A percentile compares a stretch with the other conserved stretches of the same genome.
These are phyloP conservation scores for Fusarium aywerte DNA, from an alignment of 2,329 filamentous ascomycete genomes.

Conservation along the genomic window DNA sequence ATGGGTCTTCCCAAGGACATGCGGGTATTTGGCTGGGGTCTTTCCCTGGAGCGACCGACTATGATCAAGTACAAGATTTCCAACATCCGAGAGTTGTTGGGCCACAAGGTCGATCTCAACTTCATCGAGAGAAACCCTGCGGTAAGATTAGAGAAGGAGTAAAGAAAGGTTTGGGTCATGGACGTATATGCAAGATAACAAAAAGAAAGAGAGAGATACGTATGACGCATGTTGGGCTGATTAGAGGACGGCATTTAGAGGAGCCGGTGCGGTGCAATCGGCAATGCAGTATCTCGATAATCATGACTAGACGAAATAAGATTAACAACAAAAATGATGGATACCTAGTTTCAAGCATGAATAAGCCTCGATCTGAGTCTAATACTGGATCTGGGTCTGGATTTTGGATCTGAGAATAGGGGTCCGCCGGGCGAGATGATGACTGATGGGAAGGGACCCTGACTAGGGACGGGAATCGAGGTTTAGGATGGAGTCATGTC, in stretches of 20 bases:
- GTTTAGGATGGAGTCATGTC: slow-evolving; percentile 31
- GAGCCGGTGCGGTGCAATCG: slow-evolving; percentile 9
- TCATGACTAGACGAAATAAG: slow-evolving; percentile 42
- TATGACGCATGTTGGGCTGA: slow-evolving; percentile 9
- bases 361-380: background rate
- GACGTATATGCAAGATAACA: slow-evolving; percentile 3
- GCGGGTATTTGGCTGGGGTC: slow-evolving; percentile 92
- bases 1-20: slow-evolving; percentile 95
- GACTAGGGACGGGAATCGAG: slow-evolving; percentile 38
- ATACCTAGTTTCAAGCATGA: slow-evolving; percentile 17
- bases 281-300: slow-evolving; percentile 10
- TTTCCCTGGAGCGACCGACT: slow-evolving; percentile 91
- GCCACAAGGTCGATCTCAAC: slow-evolving; percentile 93
- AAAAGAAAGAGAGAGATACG: slow-evolving; percentile 12
- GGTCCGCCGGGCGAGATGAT: slow-evolving; percentile 7
- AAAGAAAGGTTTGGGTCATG: slow-evolving; percentile 41
- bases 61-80: slow-evolving; percentile 96
- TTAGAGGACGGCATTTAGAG: slow-evolving; percentile 31
- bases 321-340: slow-evolving; percentile 18
- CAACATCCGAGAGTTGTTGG: slow-evolving; percentile 91
- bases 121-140: slow-evolving; percentile 94
- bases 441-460: slow-evolving; percentile 33
- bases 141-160: slow-evolving; percentile 88
- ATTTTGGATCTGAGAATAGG: slow-evolving; percentile 12
- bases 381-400: background rate